Conservation (phyloP, 208 protist species). For the Blastocrithidia nonstop region DNA sequence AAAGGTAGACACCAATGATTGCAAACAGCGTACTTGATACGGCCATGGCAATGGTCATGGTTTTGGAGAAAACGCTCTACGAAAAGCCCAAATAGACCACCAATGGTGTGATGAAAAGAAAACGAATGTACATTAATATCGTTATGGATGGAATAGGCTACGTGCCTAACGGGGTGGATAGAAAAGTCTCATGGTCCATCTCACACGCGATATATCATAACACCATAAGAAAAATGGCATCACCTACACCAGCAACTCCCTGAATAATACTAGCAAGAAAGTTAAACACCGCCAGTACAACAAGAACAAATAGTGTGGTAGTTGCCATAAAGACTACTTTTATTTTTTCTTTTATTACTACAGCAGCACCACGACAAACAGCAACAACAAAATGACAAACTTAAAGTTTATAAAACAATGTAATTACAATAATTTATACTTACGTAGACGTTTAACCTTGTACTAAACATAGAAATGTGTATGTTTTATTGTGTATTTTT, state of each 20-base stretch:
- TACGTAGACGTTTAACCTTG: too few species aligned
- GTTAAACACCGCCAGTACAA: constrained; percentile 21
- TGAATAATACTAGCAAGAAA: constrained; percentile 34
- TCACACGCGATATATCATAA: constrained; percentile 20
- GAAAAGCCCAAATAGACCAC: constrained; percentile 23
- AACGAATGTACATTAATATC: constrained; percentile 37
- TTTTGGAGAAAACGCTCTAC: constrained; percentile 36
- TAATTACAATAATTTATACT: too few species aligned
- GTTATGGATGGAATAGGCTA: constrained; percentile 26
- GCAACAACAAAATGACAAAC: too few species aligned
- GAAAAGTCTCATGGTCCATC: constrained; percentile 11
- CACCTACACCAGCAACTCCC: constrained; percentile 30
- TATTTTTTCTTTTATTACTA: too few species aligned
- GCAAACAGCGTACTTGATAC: constrained; percentile 25
- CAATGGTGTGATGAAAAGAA: constrained; percentile 34
- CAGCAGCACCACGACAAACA: too few species aligned
- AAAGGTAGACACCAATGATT: constrained; percentile 26
- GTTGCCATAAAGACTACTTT: constrained; percentile 1
- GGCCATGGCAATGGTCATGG: constrained; percentile 40
- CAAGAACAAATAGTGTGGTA: constrained; percentile 8
- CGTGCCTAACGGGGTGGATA: constrained; percentile 14
- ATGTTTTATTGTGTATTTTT: too few species aligned
- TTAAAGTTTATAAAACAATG: too few species aligned
- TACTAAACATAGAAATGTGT: too few species aligned
- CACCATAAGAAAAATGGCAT: constrained; percentile 43